These are phyloP conservation scores for Knoxia roxburghii DNA, from an alignment of 257 asterid genomes.

Conservation along the genomic window DNA sequence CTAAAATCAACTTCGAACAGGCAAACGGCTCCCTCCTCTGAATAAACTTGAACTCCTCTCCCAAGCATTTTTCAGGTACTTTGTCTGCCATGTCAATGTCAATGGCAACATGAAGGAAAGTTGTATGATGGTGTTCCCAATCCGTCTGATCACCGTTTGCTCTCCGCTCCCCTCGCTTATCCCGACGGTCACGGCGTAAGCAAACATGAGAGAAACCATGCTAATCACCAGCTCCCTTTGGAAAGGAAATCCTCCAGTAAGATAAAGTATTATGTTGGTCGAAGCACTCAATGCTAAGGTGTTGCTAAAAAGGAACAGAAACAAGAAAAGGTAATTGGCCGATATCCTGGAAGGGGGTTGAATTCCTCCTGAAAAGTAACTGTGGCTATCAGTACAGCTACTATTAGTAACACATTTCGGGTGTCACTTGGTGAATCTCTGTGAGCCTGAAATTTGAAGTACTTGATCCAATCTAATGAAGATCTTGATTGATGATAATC, in stretches of 20 bases:
- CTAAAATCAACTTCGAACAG: not conserved
- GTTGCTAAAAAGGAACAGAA: not conserved
- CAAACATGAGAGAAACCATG: not conserved
- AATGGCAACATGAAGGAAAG: not conserved
- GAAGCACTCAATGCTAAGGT: not conserved
- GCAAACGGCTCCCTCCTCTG: not conserved
- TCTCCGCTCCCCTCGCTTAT: not conserved
- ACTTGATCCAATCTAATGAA: constrained; percentile 27
- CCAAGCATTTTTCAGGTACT: not conserved
- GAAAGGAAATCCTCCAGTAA: constrained; percentile 7
- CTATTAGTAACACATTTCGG: constrained; percentile 32
- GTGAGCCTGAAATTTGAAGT: constrained; percentile 11
- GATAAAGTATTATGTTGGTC: not conserved
- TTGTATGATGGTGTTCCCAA: not conserved
- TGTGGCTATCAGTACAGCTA: constrained; percentile 41
- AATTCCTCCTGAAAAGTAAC: constrained; percentile 50
- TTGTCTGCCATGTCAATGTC: not conserved
- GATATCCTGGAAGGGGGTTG: constrained; percentile 13
- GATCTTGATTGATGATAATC: not conserved
- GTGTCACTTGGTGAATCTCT: constrained; percentile 34
- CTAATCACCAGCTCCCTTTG: constrained; percentile 1
- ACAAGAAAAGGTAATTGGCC: not conserved
- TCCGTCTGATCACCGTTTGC: not conserved
- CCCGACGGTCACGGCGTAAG: not conserved
- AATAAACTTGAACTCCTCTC: not conserved